A percentile compares a stretch with the other conserved stretches of the same genome.
Evolutionary conservation across 2,329 filamentous ascomycete genomes (phyloP).

Genomic region (Myriosclerotinia scirpicola): DNA sequence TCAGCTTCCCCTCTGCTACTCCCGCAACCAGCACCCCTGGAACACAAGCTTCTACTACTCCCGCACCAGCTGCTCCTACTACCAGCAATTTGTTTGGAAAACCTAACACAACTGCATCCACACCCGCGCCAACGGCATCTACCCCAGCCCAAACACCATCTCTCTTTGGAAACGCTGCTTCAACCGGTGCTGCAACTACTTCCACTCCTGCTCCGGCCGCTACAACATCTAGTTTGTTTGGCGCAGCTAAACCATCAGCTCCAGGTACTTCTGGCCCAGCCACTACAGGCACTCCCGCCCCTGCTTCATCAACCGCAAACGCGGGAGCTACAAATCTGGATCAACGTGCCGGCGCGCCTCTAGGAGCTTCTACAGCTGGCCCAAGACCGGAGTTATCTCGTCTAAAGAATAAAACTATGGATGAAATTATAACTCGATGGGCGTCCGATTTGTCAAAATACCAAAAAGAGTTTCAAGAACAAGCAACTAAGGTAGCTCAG

Average conservation of each 20-base stretch:
- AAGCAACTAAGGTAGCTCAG: slow-evolving; percentile 76
- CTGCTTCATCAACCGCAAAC: slow-evolving; percentile 32
- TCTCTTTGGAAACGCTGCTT: slow-evolving; percentile 39
- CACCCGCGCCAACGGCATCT: slow-evolving; percentile 28
- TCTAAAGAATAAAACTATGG: slow-evolving; percentile 98
- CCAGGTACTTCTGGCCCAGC: slow-evolving; percentile 23
- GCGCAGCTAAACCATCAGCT: slow-evolving; percentile 24
- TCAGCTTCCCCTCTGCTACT: slow-evolving; percentile 29
- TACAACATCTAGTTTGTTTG: slow-evolving; percentile 40
- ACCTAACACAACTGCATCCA: slow-evolving; percentile 17
- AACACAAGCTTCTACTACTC: slow-evolving; percentile 18
- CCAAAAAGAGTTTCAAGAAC: slow-evolving; percentile 91
- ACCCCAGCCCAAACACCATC: slow-evolving; percentile 27
- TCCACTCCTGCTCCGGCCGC: slow-evolving; percentile 32
- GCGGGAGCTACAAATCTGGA: slow-evolving; percentile 39
- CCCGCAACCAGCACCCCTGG: slow-evolving; percentile 24
- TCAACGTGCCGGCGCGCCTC: slow-evolving; percentile 26
- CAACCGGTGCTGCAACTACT: slow-evolving; percentile 19
- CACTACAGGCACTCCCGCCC: slow-evolving; percentile 20
- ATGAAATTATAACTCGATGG: slow-evolving; percentile 97
- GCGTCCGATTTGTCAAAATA: slow-evolving; percentile 93
- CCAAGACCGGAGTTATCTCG: slow-evolving; percentile 83
- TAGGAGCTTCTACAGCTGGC: slow-evolving; percentile 75
- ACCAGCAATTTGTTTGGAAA: slow-evolving; percentile 23
- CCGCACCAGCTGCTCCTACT: slow-evolving; percentile 18